phyloP scores from a whole-genome alignment of 257 asterid species.

The Cordia subcordata region DNA sequence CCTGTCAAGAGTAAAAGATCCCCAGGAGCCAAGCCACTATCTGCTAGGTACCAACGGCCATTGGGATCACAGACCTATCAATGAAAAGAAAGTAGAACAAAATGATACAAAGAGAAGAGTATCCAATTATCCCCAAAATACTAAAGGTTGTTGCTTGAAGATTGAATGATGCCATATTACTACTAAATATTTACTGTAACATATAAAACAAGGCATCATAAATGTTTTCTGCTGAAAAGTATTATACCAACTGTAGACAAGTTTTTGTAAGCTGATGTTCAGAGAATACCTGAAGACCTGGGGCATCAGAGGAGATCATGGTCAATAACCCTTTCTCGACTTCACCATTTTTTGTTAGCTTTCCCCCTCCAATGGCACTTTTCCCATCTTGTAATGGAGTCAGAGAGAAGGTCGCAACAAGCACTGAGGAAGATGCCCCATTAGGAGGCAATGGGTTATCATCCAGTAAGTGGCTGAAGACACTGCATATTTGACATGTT shows the following conservation, averaged over 20 bases:
- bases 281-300: conserved; percentile 82
- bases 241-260: not conserved
- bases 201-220: not conserved
- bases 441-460: conserved; percentile 83
- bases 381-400: conserved; percentile 50
- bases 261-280: not conserved
- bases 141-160: conserved; percentile 3
- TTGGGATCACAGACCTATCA: conserved; percentile 84
- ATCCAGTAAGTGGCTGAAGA: conserved; percentile 84
- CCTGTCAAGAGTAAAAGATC: conserved; percentile 89
- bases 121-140: conserved; percentile 3
- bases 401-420: conserved; percentile 64
- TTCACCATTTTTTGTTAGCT: conserved; percentile 52
- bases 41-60: conserved; percentile 98
- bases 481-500: conserved; percentile 48
- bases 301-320: conserved; percentile 71
- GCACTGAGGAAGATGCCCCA: conserved; percentile 82
- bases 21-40: conserved; percentile 66
- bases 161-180: not conserved
- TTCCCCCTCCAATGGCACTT: conserved; percentile 52
- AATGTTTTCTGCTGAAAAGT: not conserved
- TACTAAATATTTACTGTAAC: not conserved
- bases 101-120: conserved; percentile 17
- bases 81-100: conserved; percentile 21
- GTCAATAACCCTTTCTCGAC: conserved; percentile 82